Evolutionary conservation across 352 stramenopile species (phyloP).

Genomic region (Plasmopara muralis): DNA sequence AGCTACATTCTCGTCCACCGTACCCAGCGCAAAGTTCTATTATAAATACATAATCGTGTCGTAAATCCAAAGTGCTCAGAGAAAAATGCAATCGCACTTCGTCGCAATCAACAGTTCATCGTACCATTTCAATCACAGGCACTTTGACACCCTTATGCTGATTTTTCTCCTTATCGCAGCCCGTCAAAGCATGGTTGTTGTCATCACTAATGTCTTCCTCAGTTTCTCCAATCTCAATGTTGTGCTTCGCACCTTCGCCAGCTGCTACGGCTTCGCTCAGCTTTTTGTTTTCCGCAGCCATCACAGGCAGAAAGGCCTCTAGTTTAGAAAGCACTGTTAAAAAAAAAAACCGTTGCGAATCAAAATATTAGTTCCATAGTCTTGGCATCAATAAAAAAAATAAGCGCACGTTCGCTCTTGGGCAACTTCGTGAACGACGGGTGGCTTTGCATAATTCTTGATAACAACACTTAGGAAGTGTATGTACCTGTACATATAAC

Average conservation of each 20-base stretch:
- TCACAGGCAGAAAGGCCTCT: conserved; percentile 65
- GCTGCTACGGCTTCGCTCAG: conserved; percentile 51
- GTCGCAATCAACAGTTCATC: conserved; percentile 1
- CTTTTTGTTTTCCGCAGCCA: conserved; percentile 73
- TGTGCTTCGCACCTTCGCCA: conserved; percentile 56
- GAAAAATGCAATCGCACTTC: background rate
- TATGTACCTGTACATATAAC: no score
- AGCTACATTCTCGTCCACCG: conserved; percentile 46
- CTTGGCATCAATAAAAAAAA: background rate
- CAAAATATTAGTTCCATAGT: background rate
- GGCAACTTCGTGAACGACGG: conserved; percentile 42
- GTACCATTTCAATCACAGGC: conserved; percentile 73
- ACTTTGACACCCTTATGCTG: conserved; percentile 21
- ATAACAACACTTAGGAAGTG: background rate
- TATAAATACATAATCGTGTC: background rate
- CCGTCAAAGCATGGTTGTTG: conserved; percentile 15
- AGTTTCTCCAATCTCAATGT: conserved; percentile 56
- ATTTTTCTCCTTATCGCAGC: conserved; percentile 13
- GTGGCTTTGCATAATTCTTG: conserved; percentile 24
- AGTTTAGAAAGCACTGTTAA: conserved; percentile 60
- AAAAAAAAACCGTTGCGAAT: background rate
- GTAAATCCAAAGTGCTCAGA: background rate
- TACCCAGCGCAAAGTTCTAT: conserved; percentile 71
- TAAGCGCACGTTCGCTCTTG: conserved; percentile 48
- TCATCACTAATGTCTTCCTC: conserved; percentile 22